Conservation (phyloP, 2,329 filamentous ascomycete genomes). For the Phaeosphaeriaceae sp. region DNA sequence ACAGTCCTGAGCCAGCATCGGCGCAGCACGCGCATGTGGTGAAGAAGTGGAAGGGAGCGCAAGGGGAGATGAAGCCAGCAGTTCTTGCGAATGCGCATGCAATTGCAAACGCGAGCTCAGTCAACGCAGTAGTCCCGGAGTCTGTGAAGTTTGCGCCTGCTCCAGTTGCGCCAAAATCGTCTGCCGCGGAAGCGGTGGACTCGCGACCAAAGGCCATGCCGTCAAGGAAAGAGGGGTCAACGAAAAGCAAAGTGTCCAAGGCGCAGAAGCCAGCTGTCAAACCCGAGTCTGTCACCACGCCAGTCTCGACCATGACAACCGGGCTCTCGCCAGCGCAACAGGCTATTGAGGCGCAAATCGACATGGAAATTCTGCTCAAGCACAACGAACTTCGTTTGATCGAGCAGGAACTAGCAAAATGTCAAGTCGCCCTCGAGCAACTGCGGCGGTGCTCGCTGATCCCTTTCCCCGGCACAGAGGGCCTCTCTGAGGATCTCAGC, state of each 20-base stretch:
- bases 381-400: slow-evolving; percentile 93
- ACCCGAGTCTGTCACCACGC: slow-evolving; percentile 28
- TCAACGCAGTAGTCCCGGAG: slow-evolving; percentile 27
- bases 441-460: slow-evolving; percentile 90
- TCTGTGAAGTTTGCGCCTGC: slow-evolving; percentile 18
- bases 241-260: slow-evolving; percentile 38
- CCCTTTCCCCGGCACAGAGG: slow-evolving; percentile 78
- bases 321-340: slow-evolving; percentile 66
- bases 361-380: slow-evolving; percentile 90
- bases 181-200: slow-evolving; percentile 31
- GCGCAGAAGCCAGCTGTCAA: slow-evolving; percentile 29
- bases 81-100: slow-evolving; percentile 11
- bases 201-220: slow-evolving; percentile 37
- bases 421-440: slow-evolving; percentile 91
- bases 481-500: slow-evolving; percentile 73
- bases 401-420: slow-evolving; percentile 95
- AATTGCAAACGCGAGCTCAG: slow-evolving; percentile 13
- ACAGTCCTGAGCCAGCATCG: slow-evolving; percentile 53
- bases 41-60: slow-evolving; percentile 49
- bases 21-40: slow-evolving; percentile 43
- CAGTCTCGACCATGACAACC: slow-evolving; percentile 34
- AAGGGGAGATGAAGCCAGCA: slow-evolving; percentile 40
- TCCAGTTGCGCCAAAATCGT: slow-evolving; percentile 22
- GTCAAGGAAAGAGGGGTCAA: slow-evolving; percentile 37
- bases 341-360: slow-evolving; percentile 83